Base-by-base conservation (phyloP, 441 rosid species). In the Viola pubescens region DNA sequence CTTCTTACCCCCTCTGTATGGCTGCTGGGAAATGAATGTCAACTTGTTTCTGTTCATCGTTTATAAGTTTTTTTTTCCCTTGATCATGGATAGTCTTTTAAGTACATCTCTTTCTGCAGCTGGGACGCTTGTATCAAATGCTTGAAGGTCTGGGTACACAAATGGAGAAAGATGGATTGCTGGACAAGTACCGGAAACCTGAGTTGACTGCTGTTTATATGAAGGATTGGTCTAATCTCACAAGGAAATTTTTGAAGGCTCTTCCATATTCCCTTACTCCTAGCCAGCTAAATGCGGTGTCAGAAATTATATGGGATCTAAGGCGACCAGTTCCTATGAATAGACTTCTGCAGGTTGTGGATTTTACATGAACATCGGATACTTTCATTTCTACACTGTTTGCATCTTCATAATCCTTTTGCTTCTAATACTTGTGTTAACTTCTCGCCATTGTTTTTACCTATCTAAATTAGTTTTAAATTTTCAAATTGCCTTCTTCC, bases 231-330 rank as follows among this genome's bases (percentile, higher is more conserved):
- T 88, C 94, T 37, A 73, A 68, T 71, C 86, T 90, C 56, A 73
- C 94, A 61, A 82, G 78, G 84, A 75, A 80, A 62, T 74, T 94
- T 70, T 73, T 90, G 63, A 75, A 81, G 75, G 76, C 88, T 64
- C 80, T 94, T 74, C 99, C 97, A 34, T 94, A 79, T 77, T 78
- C 87, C 71, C 99, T 90, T 64, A 90, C 97, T 69, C 69, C 90
- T 69, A 84, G 95, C 73, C 99, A 94, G 65, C 88, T 84, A 57
- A 81, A 73, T 77, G 99, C 96, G 74, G 73, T 77, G 70, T 85
- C 96, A 48, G 96, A 94, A 79, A 94, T 90, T 58, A 85, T 94
- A 74, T 87, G 90, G 94, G 99, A 94, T 84, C 86, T 94, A 37
- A 88, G 84, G 82, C 80, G 78, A 59, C 90, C 85, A 0, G 81